Base-by-base conservation (phyloP, 257 asterid genomes). In the Schizonepeta tenuifolia region DNA sequence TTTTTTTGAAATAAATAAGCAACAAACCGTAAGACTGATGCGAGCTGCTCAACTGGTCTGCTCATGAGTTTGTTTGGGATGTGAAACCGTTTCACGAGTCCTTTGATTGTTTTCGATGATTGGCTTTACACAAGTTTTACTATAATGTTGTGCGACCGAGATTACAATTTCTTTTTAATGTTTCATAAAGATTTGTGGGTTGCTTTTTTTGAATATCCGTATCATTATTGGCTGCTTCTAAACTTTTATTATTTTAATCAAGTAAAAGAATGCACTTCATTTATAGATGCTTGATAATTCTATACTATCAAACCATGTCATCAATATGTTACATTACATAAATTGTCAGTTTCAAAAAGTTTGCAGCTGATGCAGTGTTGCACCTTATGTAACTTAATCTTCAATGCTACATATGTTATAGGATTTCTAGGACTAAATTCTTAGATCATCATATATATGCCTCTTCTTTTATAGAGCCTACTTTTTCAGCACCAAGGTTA, bases 1-100 rank as follows among this genome's bases (percentile, higher is more conserved):
- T n/a, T 76, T 31, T 60, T 73, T 73, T 56, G 49, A 15, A 69
- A 69, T 20, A 71, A 70, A 82, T 82, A 79, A 81, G 68, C 76
- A 40, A 73, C 72, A 73, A 40, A 73, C 69, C 31, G 15, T 31
- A 14, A n/a, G 78, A 70, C 65, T 40, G 63, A 46, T 70, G 68
- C 77, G 14, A 72, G 60, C 49, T 38, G n/a, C 10, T 67, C 20
- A 55, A 51, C 50, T 58, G 18, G 21, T 60, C 21, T 31, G 63
- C 38, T 22, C 44, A 41, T 17, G 46, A 9, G 64, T 50, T 53
- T 50, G 26, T 31, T 31, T 31, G 36, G 7, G 36, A 31, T 31
- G 7, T 31, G 33, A 28, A 28, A 28, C 33, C 4, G 33, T 28
- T 28, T 28, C 22, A 15, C 3, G 55, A 49, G 24, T 20, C 58